Base-by-base conservation (phyloP, 2,329 filamentous ascomycete genomes). In the Penicillium italicum region DNA sequence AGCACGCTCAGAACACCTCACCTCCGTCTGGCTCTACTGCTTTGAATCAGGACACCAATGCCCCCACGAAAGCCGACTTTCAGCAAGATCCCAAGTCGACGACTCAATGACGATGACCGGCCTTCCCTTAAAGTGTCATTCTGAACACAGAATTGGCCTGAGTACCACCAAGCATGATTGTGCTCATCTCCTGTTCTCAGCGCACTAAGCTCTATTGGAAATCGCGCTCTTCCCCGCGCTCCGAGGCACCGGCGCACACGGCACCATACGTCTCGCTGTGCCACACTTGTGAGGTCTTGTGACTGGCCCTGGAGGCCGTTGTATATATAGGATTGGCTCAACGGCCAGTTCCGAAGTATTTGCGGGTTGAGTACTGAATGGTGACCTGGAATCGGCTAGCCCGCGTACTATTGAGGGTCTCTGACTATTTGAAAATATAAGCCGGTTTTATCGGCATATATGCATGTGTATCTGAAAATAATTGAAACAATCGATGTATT, bases 1-100 rank as follows among this genome's bases (percentile, higher is more conserved):
- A 47, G 2, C 65, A 55, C 1, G 24, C 43, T 1, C 55, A 50
- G 14, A 51, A 57, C 59, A 62, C 64, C 22, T 56, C 45, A n/a
- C 9, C 33, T 20, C 16, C 24, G 4, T 42, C 54, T 24, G 34
- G 43, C 33, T 3, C 44, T 28, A 30, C 43, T 48, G 9, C 31
- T 34, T 20, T 42, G 8, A 50, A 57, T 20, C 41, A 53, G 9
- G 26, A 42, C 18, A 31, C 50, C 55, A 31, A 45, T 26, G 9
- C 45, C 22, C 12, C 51, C 14, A 14, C 31, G 10, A 42, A 45
- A 38, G n/a, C 22, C 26, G 30, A 12, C 36, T 18, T 11, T 20
- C 10, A 42, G 24, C 28, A 36, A 53, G 18, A 20, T 37, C 26
- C 53, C 14, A 48, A 53, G 28, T 43, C 50, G 10, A 50, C 26